Evolutionary conservation across 345 rosid species (phyloP).

Genomic region (Psidium friedrichsthalianum): DNA sequence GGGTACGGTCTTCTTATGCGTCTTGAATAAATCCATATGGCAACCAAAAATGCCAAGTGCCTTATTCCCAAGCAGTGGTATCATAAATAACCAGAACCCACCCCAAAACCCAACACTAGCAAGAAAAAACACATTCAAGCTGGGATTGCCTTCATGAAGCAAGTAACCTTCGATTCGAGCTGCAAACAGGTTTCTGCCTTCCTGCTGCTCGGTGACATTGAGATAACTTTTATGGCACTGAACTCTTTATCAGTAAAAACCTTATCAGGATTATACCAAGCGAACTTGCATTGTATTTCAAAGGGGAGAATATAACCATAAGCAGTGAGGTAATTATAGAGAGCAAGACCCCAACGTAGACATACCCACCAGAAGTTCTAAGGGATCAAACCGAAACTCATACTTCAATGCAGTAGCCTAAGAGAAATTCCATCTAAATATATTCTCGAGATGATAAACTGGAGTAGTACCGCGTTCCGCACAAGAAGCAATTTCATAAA

Average conservation of each 20-base stretch:
- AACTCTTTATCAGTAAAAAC: neutral
- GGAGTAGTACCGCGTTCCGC: neutral
- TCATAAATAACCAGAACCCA: neutral
- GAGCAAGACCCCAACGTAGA: neutral
- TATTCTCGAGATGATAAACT: neutral
- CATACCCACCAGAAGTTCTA: neutral
- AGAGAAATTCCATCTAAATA: neutral
- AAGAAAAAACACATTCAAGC: neutral
- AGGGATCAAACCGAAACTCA: neutral
- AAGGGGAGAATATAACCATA: neutral
- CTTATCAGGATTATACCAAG: neutral
- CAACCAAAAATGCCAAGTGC: neutral
- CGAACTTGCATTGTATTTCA: neutral
- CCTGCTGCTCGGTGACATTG: neutral
- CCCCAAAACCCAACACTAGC: neutral
- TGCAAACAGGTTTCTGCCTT: neutral
- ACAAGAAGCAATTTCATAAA: neutral
- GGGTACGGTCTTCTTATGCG: neutral
- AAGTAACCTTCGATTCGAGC: neutral
- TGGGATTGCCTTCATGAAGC: neutral
- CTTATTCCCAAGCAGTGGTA: neutral
- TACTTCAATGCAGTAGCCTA: neutral
- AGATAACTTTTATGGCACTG: neutral
- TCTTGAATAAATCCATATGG: neutral
- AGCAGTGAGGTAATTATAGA: neutral